Evolutionary conservation across 2,329 filamentous ascomycete genomes (phyloP), one percentile per base, ranked within the genome.

Genomic region (Fusarium sp.): DNA sequence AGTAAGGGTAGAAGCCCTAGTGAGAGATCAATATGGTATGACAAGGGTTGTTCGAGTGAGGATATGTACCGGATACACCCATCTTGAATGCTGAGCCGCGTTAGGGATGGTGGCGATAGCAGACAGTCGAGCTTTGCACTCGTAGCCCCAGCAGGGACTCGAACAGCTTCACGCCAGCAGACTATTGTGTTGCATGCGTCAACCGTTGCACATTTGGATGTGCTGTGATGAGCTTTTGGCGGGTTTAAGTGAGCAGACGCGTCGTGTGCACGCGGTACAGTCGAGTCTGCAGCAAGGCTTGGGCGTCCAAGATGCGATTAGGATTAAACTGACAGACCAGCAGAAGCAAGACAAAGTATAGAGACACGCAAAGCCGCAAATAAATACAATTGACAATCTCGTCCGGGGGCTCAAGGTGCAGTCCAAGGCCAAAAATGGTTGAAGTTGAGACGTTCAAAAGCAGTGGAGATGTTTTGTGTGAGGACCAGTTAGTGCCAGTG

Each of bases 1-100:
- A 99, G 87, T 57, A 98, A 83, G 33, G 92, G 92, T 31, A 98
- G 84, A 49, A 99, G 86, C 39, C 95, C 94, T 93, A 53, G 29
- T 1, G 45, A 33, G 39, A 33, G 47, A 49, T 75, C 41, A 76
- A 65, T 39, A 48, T 29, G 23, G 23, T 13, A 10, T 13, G 13
- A 13, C 11, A 15, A 9, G 4, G 31, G 21, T 27, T 21, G 27
- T 44, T 49, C 17, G 21, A 39, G 14, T 15, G 15, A 15, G 31
- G 9, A 9, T 44, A 9, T 11, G 29, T 65, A 77, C 75, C 76
- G 52, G 75, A 71, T 48, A 77, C 73, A 65, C 75, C 75, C 75
- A 77, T 77, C 43, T 59, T 73, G 58, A 57, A 54, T 41, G 37
- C 43, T 37, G 47, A 44, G 54, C 41, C 41, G 53, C 51, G 47